Evolutionary conservation across 768 basidiomycete species (phyloP), one percentile per base, ranked within the genome.

Genomic region (Brasilioporus rufonigricans): DNA sequence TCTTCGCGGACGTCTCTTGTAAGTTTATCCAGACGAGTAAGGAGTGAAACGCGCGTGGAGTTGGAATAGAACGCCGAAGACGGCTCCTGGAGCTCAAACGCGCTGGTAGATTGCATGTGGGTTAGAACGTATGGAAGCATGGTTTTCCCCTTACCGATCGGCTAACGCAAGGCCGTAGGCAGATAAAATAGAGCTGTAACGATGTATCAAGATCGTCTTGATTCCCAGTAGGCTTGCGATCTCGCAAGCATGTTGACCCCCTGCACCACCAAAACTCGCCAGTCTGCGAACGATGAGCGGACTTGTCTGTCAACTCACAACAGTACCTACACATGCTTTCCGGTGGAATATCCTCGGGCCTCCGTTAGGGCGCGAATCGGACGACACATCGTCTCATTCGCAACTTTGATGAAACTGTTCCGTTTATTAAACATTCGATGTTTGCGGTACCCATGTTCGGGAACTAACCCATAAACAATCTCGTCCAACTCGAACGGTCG

Each of bases 311-410:
- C 19, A n/a, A 44, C 31, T 47, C 18, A 16, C 6, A 48, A 23
- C 1, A 10, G 32, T 11, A 51, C 75, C 46, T 61, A 82, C 81
- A 80, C 73, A 64, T 97, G 94, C 60, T 84, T 85, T 1, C 83
- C 80, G 0, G 89, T 89, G 3, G 91, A 87, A 69, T 91, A 83
- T 24, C 94, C 94, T 41, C 90, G 77, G 2, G 93, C 91, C 69
- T 97, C 94, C 0, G 94, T 97, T 60, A 96, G 70, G 2, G 92
- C 85, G 3, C 95, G 85, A 53, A 98, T 96, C 9, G 95, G 95
- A 44, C 95, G 76, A 59, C 87, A 89, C 94, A 98, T 98, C 0
- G 92, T 94, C 75, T 98, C 95, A 62, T 97, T 97, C 10, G 94
- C 94, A 11, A 96, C 93, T 65, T 94, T 92, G 73, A 98, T 88